Conservation (phyloP, 2,329 filamentous ascomycete species). For the Eurotiales sp. region DNA sequence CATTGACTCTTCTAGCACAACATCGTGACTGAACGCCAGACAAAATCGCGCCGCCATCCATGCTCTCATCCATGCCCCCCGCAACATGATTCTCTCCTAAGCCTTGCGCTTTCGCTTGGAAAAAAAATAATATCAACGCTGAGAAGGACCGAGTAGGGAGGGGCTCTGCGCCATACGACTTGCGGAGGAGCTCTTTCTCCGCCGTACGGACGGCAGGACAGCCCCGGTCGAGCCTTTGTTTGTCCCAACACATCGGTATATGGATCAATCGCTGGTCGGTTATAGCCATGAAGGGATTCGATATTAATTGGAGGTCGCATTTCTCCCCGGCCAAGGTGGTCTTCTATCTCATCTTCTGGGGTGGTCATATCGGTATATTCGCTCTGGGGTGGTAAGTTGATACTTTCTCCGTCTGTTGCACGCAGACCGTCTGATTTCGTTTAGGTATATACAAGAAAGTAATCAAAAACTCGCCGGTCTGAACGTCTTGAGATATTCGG, state of each 20-base stretch:
- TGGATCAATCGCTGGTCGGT: constrained; percentile 21
- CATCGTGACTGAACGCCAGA: too few species aligned
- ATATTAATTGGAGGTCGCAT: constrained; percentile 51
- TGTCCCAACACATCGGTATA: not conserved
- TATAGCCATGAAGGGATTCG: constrained; percentile 30
- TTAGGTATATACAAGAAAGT: constrained; percentile 71
- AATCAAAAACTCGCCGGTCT: constrained; percentile 69
- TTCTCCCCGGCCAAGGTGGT: constrained; percentile 67
- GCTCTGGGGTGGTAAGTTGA: constrained; percentile 72
- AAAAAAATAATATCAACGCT: too few species aligned
- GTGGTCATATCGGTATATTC: constrained; percentile 73
- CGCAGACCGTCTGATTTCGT: not conserved
- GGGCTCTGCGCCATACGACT: constrained; percentile 4
- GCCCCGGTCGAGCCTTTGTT: constrained; percentile 1
- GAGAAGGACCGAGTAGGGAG: too few species aligned
- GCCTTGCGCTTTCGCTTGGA: too few species aligned
- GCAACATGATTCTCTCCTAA: too few species aligned
- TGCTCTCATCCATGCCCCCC: too few species aligned
- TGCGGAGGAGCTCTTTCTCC: not conserved
- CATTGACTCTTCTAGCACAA: too few species aligned
- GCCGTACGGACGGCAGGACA: constrained; percentile 7
- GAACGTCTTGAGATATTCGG: constrained; percentile 79
- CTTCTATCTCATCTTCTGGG: constrained; percentile 81
- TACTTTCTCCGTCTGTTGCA: constrained; percentile 16
- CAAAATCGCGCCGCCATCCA: too few species aligned